A percentile compares a stretch with the other conserved stretches of the same genome.
phyloP scores from a whole-genome alignment of 2,329 filamentous ascomycete species.

The Aureobasidium leucospermi region DNA sequence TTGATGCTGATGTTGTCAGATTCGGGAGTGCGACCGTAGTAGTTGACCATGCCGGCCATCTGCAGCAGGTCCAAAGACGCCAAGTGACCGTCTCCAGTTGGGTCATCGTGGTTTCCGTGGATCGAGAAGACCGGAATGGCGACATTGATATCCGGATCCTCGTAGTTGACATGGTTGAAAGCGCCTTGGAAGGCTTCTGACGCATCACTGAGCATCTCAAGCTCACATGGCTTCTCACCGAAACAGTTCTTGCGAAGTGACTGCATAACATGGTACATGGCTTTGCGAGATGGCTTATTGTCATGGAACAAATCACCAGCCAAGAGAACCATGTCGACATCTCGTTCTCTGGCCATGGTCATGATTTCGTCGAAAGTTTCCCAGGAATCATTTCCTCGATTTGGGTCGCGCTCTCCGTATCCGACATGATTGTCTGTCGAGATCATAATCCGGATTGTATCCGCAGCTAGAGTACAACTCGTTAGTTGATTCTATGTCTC shows the following conservation, averaged over 20 bases:
- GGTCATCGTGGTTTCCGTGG: constrained; percentile 96
- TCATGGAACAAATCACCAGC: constrained; percentile 96
- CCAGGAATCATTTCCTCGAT: constrained; percentile 97
- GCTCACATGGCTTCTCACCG: constrained; percentile 88
- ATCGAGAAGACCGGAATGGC: constrained; percentile 97
- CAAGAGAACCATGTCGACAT: constrained; percentile 96
- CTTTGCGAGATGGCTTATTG: constrained; percentile 91
- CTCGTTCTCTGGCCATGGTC: constrained; percentile 73
- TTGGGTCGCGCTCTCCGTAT: constrained; percentile 85
- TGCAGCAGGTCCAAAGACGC: constrained; percentile 88
- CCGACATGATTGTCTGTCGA: constrained; percentile 98
- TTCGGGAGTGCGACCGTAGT: constrained; percentile 86
- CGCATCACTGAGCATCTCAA: constrained; percentile 90
- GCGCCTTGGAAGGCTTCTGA: constrained; percentile 81
- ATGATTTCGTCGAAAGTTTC: constrained; percentile 92
- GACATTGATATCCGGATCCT: constrained; percentile 94
- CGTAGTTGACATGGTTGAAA: constrained; percentile 94
- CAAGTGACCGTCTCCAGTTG: constrained; percentile 88
- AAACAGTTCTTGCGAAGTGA: constrained; percentile 88
- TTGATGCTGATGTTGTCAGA: constrained; percentile 90
- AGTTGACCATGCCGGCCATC: constrained; percentile 86
- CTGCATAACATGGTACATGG: constrained; percentile 96
- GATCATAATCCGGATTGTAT: constrained; percentile 90
- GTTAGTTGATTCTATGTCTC: neutral
- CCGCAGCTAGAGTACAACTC: constrained; percentile 42